Conservation (phyloP, 495 filamentous ascomycete species). For the Hypoxylon cercidicola region DNA sequence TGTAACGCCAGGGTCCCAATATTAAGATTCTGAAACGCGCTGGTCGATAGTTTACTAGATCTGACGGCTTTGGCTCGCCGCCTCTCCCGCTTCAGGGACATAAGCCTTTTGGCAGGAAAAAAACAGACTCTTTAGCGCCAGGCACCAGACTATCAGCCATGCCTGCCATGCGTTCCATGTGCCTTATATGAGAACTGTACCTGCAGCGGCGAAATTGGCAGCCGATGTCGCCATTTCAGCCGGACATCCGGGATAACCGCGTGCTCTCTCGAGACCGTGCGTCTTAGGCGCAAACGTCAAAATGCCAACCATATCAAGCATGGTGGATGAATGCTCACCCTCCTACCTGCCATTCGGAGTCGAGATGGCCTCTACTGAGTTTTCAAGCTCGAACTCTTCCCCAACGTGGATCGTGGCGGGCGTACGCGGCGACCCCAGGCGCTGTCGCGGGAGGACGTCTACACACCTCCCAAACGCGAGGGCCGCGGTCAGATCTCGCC, state of each 20-base stretch:
- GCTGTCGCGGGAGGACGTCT: slow-evolving; percentile 1
- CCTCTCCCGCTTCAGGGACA: too few relatives aligned
- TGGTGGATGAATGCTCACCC: background rate
- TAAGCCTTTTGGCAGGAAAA: too few relatives aligned
- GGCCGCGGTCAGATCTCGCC: slow-evolving; percentile 6
- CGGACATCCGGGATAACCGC: slow-evolving; percentile 35
- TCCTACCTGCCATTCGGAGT: slow-evolving; percentile 1
- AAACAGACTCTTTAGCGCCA: too few relatives aligned
- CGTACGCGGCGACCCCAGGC: slow-evolving; percentile 1
- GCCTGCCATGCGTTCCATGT: slow-evolving; percentile 12
- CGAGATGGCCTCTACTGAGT: slow-evolving; percentile 20
- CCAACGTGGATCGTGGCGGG: slow-evolving; percentile 17
- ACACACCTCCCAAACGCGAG: background rate
- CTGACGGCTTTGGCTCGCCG: too few relatives aligned
- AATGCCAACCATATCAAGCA: slow-evolving; percentile 16
- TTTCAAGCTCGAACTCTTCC: slow-evolving; percentile 22
- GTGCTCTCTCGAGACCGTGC: slow-evolving; percentile 20
- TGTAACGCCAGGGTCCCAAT: too few relatives aligned
- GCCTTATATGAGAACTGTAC: background rate
- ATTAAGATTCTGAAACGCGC: too few relatives aligned
- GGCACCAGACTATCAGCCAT: background rate
- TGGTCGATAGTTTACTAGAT: too few relatives aligned
- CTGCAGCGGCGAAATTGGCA: slow-evolving; percentile 3
- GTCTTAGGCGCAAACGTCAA: slow-evolving; percentile 10
- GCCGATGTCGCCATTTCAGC: slow-evolving; percentile 11